Evolutionary conservation across 2,329 filamentous ascomycete genomes (phyloP), one percentile per base, ranked within the genome.

Genomic region (Beauveria medogensis): DNA sequence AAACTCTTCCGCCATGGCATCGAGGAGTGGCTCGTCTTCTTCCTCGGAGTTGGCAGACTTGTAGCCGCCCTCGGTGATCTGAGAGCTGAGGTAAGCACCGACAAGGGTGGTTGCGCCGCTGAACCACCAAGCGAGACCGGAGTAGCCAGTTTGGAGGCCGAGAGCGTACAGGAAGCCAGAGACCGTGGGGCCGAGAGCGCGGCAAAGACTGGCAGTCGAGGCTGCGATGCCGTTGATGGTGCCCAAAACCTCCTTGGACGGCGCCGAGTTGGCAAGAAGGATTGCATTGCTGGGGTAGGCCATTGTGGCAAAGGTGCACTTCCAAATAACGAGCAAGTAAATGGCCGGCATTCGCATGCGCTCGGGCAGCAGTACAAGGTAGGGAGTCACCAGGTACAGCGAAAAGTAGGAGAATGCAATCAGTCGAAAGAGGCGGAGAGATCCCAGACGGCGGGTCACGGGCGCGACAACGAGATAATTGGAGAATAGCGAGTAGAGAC

Each of bases 191-290:
- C 93, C 93, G 64, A 97, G 88, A 0, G 92, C 92, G 59, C 94
- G 85, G 72, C 88, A 92, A 51, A 97, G 77, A 70, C 92, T 96
- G 4, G 94, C 94, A 2, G 91, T 92, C 2, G 92, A 96, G 34
- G 92, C 92, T 0, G 92, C 92, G 14, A 92, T 88, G 20, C 94
- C 94, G 68, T 97, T 97, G 73, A 99, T 89, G 0, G 90, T 92
- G 3, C 94, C 94, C 2, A 97, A 84, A 1, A 95, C 89, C 55
- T 90, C 83, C 60, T 89, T 88, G 8, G 88, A 92, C 0, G 92
- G 91, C 0, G 92, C 90, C 18, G 91, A 88, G 73, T 97, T 96
- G 63, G 91, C 90, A 34, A 96, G 82, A 61, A 99, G 84, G 62
- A 97, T 95, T 12, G 89, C 88, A 66, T 92, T 92, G 68, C 89